These are phyloP conservation scores for Didymella pinodella DNA, from an alignment of 2,329 filamentous ascomycete genomes.

Conservation along the genomic window DNA sequence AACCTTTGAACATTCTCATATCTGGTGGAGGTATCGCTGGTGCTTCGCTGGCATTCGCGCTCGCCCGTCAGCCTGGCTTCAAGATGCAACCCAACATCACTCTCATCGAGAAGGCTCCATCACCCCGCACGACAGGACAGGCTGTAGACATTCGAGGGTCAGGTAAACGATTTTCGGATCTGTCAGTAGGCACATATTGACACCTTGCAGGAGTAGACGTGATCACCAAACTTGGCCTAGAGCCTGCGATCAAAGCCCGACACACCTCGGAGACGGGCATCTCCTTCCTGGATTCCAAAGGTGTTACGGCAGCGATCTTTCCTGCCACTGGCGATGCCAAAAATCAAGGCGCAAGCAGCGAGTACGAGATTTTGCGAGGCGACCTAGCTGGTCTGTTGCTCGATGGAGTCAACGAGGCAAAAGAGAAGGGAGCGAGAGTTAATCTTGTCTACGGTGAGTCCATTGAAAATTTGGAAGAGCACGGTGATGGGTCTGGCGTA, in stretches of 20 bases:
- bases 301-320: conserved; percentile 31
- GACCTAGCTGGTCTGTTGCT: conserved; percentile 48
- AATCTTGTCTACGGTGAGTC: conserved; percentile 35
- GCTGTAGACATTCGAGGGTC: conserved; percentile 56
- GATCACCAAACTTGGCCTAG: conserved; percentile 53
- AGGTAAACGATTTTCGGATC: conserved; percentile 18
- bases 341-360: conserved; percentile 32
- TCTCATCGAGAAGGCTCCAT: conserved; percentile 54
- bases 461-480: conserved; percentile 32
- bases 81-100: conserved; percentile 50
- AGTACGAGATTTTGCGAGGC: conserved; percentile 45
- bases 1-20: conserved; percentile 43
- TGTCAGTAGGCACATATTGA: background rate
- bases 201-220: conserved; percentile 44
- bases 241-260: conserved; percentile 45
- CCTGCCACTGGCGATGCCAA: conserved; percentile 35
- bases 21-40: conserved; percentile 53
- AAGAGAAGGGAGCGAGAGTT: conserved; percentile 24
- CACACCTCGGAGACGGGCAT: conserved; percentile 54
- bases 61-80: conserved; percentile 36
- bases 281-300: conserved; percentile 43
- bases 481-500: conserved; percentile 27
- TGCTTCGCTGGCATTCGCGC: conserved; percentile 47
- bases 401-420: conserved; percentile 28
- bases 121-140: conserved; percentile 53